Conservation (phyloP, 306 rosid genomes). For the Medicago lupulina region DNA sequence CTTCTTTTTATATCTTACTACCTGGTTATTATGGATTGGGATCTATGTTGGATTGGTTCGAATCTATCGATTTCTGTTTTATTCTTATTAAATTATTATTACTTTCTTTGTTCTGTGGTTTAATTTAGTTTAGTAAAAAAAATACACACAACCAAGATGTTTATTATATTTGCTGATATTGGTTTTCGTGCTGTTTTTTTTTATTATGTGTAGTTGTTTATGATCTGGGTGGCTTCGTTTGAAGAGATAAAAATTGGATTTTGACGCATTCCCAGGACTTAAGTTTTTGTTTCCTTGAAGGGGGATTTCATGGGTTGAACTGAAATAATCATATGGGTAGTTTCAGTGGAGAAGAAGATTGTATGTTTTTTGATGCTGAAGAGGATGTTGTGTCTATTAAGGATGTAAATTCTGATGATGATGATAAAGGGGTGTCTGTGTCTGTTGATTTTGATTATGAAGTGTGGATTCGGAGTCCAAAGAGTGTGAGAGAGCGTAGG, state of each 20-base stretch:
- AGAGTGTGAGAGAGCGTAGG: constrained; percentile 76
- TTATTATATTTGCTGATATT: constrained; percentile 61
- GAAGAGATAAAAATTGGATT: constrained; percentile 53
- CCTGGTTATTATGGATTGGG: constrained; percentile 61
- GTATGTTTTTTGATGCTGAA: constrained; percentile 76
- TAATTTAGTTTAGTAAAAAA: constrained; percentile 3
- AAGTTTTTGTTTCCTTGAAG: constrained; percentile 68
- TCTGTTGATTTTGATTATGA: constrained; percentile 54
- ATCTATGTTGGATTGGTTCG: constrained; percentile 79
- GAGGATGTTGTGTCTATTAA: constrained; percentile 70
- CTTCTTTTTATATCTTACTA: background rate
- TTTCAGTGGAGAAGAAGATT: constrained; percentile 71
- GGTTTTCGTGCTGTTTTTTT: constrained; percentile 51
- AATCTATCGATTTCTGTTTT: constrained; percentile 70
- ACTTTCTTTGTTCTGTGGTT: constrained; percentile 45
- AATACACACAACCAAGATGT: constrained; percentile 35
- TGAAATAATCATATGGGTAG: constrained; percentile 69
- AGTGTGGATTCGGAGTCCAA: constrained; percentile 73
- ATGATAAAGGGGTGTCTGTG: constrained; percentile 36
- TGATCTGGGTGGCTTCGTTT: constrained; percentile 58
- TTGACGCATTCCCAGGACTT: constrained; percentile 54
- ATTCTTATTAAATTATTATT: constrained; percentile 48
- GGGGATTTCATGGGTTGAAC: constrained; percentile 87
- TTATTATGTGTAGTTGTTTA: constrained; percentile 21
- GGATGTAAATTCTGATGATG: constrained; percentile 55